phyloP scores from a whole-genome alignment of 768 basidiomycete genomes.

The Russula dissimulans region DNA sequence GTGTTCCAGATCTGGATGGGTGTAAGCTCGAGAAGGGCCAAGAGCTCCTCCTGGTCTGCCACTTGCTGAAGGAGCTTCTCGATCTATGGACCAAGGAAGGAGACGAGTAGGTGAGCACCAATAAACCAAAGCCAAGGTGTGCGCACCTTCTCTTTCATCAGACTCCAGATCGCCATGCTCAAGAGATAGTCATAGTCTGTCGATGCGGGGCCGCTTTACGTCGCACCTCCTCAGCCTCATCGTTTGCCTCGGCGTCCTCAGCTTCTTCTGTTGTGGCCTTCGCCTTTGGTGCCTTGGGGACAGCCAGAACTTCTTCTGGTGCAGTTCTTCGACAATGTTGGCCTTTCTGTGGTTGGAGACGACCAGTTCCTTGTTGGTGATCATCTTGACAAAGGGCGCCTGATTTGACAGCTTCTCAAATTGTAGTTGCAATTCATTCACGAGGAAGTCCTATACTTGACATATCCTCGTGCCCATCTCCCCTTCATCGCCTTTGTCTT shows the following conservation, averaged over 20 bases:
- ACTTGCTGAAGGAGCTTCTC: slow-evolving; percentile 76
- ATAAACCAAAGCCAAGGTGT: too few species aligned
- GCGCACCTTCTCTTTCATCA: slow-evolving; percentile 84
- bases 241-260: slow-evolving; percentile 50
- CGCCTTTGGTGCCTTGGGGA: slow-evolving; percentile 69
- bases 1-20: slow-evolving; percentile 83
- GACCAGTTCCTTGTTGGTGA: slow-evolving; percentile 70
- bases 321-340: slow-evolving; percentile 77
- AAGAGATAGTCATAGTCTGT: slow-evolving; percentile 89
- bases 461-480: too few species aligned
- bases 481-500: too few species aligned
- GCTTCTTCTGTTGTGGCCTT: slow-evolving; percentile 59
- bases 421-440: slow-evolving; percentile 67
- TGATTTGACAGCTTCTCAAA: slow-evolving; percentile 89
- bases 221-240: slow-evolving; percentile 43
- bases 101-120: too few species aligned
- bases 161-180: slow-evolving; percentile 90
- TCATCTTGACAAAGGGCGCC: slow-evolving; percentile 95
- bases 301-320: slow-evolving; percentile 76
- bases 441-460: slow-evolving; percentile 80
- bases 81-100: slow-evolving; percentile 42
- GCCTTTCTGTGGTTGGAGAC: slow-evolving; percentile 84
- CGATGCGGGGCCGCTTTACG: slow-evolving; percentile 29
- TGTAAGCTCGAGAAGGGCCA: slow-evolving; percentile 63
- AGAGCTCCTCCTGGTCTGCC: slow-evolving; percentile 78